Conservation (phyloP, 108 stramenopile genomes). For the Fistulifera pelliculosa region DNA sequence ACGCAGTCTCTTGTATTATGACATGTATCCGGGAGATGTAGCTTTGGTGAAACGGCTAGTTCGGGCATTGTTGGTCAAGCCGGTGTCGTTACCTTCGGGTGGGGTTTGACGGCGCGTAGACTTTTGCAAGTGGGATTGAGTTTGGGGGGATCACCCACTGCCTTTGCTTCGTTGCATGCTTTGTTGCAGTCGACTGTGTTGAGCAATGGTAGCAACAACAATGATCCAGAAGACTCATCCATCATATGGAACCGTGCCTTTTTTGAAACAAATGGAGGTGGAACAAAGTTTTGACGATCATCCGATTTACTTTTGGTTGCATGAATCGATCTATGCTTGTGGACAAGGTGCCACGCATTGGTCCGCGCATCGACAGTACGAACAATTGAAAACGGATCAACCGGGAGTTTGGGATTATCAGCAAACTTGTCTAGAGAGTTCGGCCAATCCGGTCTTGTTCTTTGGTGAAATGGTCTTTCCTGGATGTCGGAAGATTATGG, state of each 20-base stretch:
- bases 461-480: conserved; percentile 94
- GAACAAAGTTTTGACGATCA: conserved; percentile 86
- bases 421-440: conserved; percentile 20
- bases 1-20: conserved; percentile 74
- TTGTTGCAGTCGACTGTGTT: conserved; percentile 52
- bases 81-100: conserved; percentile 62
- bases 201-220: no score
- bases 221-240: no score
- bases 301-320: conserved; percentile 87
- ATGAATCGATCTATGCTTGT: conserved; percentile 88
- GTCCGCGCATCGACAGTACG: conserved; percentile 50
- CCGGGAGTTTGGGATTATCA: conserved; percentile 47
- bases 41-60: conserved; percentile 69
- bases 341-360: conserved; percentile 55
- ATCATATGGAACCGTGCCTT: conserved; percentile 16
- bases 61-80: conserved; percentile 26
- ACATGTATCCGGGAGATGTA: conserved; percentile 85
- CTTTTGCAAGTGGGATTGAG: conserved; percentile 82
- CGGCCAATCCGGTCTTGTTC: conserved; percentile 45
- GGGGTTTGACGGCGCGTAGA: conserved; percentile 80
- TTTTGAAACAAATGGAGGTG: conserved; percentile 68
- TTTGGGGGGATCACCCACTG: conserved; percentile 64
- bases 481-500: conserved; percentile 89
- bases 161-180: conserved; percentile 77
- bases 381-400: conserved; percentile 2